Evolutionary conservation across 2,329 filamentous ascomycete species (phyloP), one percentile per base, ranked within the genome.

Genomic region (Venturia pyrina): DNA sequence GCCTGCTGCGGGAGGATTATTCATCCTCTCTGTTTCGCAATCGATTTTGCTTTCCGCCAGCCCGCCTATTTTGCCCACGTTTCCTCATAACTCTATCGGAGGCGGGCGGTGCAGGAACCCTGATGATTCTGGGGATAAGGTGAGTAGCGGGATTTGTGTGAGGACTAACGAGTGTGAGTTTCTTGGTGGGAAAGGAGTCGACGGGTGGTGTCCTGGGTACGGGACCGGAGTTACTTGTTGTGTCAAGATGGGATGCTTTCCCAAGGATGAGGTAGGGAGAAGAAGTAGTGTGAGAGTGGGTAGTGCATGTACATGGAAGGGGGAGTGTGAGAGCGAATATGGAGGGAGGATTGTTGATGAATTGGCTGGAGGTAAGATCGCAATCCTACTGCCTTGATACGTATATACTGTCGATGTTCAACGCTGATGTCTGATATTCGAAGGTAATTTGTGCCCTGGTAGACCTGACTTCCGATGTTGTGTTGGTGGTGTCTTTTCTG

Each of bases 301-400:
- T 1, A 56, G 50, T 15, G 50, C 50, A 24, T 56, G 50, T 34
- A 56, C 50, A 15, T 56, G 50, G 50, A 56, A 56, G 50, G 50
- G 34, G 15, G 50, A 56, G 6, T 56, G 53, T 57, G 53, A 17
- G 15, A 19, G 28, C 37, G 15, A 13, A 13, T 57, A 57, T n/a
- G 53, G 53, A 19, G 32, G 53, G 32, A 57, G 53, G 53, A 57
- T 57, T 37, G 53, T 57, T 10, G n/a, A 57, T 57, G 53, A 57
- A 37, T 28, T 34, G 32, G 53, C 53, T 57, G 53, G 53, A 57
- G 32, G 53, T 37, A 19, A 37, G 53, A 19, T 57, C n/a, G 32
- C 8, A 37, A 1, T 37, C 32, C 17, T n/a, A 57, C 34, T n/a
- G 3, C 21, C n/a, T n/a, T n/a, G 4, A 37, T 28, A 8, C 21